Base-by-base conservation (phyloP, 352 stramenopile genomes). In the Pythium monospermum region DNA sequence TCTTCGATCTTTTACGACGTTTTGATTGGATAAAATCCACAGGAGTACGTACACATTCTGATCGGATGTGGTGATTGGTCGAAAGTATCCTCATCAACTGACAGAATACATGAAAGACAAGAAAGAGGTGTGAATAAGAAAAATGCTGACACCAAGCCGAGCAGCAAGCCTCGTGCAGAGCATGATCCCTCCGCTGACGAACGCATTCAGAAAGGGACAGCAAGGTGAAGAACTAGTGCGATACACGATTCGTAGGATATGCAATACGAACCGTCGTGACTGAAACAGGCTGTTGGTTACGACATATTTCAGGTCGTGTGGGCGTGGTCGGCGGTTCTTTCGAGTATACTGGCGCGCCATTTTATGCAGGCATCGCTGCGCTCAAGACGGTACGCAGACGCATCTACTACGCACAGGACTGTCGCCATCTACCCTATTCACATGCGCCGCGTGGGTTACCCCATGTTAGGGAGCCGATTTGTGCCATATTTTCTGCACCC, bases 291-390 rank as follows among this genome's bases (percentile, higher is more conserved):
- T n/a, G n/a, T n/a, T n/a, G n/a, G 6, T 31, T 12, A 42, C 32
- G 43, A 13, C 13, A 23, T 16, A 13, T 27, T 57, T 26, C 40
- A 94, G 83, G 83, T 15, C 79, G 82, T 60, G 69, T 99, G 21
- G 96, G 85, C 13, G 76, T 99, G 23, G 68, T 99, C 11, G 96
- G 96, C 22, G 96, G 96, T n/a, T 98, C 83, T 8, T 82, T 95
- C 56, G 92, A 97, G 65, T 99, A 98, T 76, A 98, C 96, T 11
- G 96, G 96, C 18, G 96, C 96, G 28, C 96, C 96, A 2, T 99
- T 94, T 61, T 99, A 99, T 69, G 94, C 96, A 1, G 94, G 89
- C 6, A 88, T 97, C 45, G 85, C 95, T 22, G 82, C 90, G 25
- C 73, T 99, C 4, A 93, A 97, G 60, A 90, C 83, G 15, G 77